Conservation (phyloP, 495 filamentous ascomycete species). For the Cercophora samala region DNA sequence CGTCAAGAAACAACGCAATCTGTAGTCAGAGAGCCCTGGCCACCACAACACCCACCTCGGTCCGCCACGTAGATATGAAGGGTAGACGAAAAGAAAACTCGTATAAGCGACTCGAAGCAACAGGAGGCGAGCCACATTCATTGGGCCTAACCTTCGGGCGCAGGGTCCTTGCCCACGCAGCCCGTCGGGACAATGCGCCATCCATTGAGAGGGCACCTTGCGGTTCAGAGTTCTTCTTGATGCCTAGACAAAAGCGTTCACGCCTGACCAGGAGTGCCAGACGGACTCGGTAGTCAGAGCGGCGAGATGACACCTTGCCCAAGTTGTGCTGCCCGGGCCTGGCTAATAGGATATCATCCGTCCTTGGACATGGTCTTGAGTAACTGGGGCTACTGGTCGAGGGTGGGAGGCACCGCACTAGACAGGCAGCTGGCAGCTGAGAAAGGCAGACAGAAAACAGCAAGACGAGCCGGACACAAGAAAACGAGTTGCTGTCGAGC, state of each 20-base stretch:
- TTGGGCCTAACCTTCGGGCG: neutral
- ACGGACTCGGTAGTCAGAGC: neutral
- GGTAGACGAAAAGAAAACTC: neutral
- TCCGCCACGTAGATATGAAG: neutral
- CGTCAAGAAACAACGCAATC: neutral
- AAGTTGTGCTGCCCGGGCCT: neutral
- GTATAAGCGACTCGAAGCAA: constrained; percentile 1
- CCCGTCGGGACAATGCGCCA: constrained; percentile 2
- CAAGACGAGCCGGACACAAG: neutral
- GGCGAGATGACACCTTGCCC: neutral
- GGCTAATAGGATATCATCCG: neutral
- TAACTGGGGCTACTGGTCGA: neutral
- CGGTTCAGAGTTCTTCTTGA: neutral
- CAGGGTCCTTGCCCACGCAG: constrained; percentile 1
- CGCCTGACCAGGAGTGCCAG: neutral
- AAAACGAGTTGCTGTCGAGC: neutral
- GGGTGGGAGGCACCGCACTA: neutral
- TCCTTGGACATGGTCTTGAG: neutral
- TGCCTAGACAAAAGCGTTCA: neutral
- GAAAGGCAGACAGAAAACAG: neutral
- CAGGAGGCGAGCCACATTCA: neutral
- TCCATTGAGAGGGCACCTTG: neutral
- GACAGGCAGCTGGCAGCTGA: neutral
- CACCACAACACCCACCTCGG: neutral
- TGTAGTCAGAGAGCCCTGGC: neutral